These are phyloP conservation scores for Phellopilus nigrolimitatus DNA, from an alignment of 1,284 basidiomycete genomes.

Conservation along the genomic window DNA sequence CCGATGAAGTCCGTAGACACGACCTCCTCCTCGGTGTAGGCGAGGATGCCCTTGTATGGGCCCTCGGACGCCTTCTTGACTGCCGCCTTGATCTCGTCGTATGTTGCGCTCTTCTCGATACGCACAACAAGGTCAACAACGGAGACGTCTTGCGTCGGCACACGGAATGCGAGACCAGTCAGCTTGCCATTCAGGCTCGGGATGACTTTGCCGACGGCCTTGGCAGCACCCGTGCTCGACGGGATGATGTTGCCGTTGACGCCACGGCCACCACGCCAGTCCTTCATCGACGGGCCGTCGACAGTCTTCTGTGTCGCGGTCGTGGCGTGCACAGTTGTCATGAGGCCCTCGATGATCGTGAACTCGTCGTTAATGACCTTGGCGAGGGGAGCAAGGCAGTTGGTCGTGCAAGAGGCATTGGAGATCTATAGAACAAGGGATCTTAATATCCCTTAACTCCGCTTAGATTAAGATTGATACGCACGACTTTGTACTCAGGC, in stretches of 20 bases:
- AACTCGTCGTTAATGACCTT: conserved; percentile 98
- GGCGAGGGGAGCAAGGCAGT: conserved; percentile 97
- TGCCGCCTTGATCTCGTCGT: conserved; percentile 89
- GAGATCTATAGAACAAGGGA: conserved; percentile 59
- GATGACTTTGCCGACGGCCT: conserved; percentile 99
- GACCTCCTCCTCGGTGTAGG: conserved; percentile 92
- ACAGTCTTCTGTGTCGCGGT: conserved; percentile 99
- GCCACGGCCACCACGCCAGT: conserved; percentile 96
- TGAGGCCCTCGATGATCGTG: conserved; percentile 92
- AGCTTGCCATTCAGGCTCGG: conserved; percentile 96
- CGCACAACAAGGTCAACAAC: conserved; percentile 98
- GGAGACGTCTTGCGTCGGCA: conserved; percentile 95
- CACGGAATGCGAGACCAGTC: conserved; percentile 95
- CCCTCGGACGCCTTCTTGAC: conserved; percentile 82
- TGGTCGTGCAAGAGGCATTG: conserved; percentile 99
- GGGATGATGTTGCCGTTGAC: conserved; percentile 99
- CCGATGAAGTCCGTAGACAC: conserved; percentile 96
- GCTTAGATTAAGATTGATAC: conserved; percentile 28
- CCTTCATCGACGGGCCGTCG: conserved; percentile 92
- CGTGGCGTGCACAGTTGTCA: conserved; percentile 97
- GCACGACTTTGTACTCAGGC: conserved; percentile 81
- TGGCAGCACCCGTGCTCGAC: conserved; percentile 98
- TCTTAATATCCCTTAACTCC: background rate
- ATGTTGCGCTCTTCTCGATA: conserved; percentile 80
- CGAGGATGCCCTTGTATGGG: conserved; percentile 76